A percentile compares a stretch with the other conserved stretches of the same genome.
Conservation (phyloP, 2,329 filamentous ascomycete genomes). For the Lecanicillium sp. region DNA sequence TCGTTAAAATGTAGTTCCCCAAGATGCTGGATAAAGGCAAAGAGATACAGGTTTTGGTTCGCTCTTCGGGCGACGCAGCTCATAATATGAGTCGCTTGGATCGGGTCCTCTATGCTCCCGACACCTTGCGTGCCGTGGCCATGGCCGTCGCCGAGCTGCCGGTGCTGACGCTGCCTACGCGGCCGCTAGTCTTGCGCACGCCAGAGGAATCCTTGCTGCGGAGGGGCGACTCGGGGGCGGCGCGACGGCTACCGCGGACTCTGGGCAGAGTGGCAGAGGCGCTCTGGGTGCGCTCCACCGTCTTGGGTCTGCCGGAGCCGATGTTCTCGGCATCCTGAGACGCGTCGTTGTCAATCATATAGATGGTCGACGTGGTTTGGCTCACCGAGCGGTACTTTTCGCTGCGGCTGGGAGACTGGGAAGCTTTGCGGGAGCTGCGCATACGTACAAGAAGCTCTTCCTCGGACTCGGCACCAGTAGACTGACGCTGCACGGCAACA, state of each 20-base stretch:
- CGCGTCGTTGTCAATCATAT: constrained; percentile 58
- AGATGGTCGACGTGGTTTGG: constrained; percentile 67
- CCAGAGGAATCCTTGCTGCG: constrained; percentile 47
- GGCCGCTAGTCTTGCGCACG: constrained; percentile 61
- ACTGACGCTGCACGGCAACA: constrained; percentile 54
- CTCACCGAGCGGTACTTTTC: constrained; percentile 66
- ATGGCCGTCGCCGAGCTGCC: constrained; percentile 36
- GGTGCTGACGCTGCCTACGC: constrained; percentile 52
- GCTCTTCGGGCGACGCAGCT: too few species aligned
- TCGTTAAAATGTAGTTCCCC: constrained; percentile 29
- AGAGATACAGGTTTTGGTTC: constrained; percentile 12
- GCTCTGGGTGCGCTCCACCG: constrained; percentile 49
- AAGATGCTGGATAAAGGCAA: constrained; percentile 17
- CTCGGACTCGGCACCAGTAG: constrained; percentile 64
- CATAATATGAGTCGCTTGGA: constrained; percentile 15
- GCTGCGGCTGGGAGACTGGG: constrained; percentile 53
- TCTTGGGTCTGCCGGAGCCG: constrained; percentile 53
- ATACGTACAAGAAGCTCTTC: constrained; percentile 77
- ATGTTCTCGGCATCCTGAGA: constrained; percentile 68
- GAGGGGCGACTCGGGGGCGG: constrained; percentile 42
- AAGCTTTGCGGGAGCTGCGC: constrained; percentile 59
- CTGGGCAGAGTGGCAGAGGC: constrained; percentile 56
- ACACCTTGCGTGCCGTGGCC: constrained; percentile 49
- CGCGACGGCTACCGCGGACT: constrained; percentile 53
- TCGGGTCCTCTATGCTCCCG: constrained; percentile 32